Evolutionary conservation across 805 yeast species (phyloP).

Genomic region (Jamesozyma gamospora): DNA sequence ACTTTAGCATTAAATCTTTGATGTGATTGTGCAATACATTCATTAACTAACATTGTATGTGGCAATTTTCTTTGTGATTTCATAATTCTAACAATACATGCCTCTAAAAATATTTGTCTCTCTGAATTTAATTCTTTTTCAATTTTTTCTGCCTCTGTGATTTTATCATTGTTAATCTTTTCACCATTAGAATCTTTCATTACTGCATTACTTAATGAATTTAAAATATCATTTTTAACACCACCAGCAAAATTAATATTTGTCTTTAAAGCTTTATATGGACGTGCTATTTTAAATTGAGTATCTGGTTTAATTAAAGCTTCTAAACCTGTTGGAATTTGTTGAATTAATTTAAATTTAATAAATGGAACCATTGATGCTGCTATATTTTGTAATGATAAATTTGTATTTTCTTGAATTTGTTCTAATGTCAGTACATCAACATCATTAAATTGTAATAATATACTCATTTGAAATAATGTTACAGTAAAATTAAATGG

Average conservation of each 20-base stretch:
- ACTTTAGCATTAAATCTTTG: constrained; percentile 75
- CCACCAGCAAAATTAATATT: constrained; percentile 70
- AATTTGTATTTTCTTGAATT: constrained; percentile 56
- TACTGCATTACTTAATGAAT: constrained; percentile 8
- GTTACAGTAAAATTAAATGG: constrained; percentile 77
- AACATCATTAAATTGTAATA: constrained; percentile 72
- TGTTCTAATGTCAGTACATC: constrained; percentile 39
- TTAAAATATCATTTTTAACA: constrained; percentile 34
- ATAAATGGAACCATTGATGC: constrained; percentile 73
- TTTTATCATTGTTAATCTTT: constrained; percentile 44
- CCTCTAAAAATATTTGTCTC: constrained; percentile 75
- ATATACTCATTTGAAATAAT: constrained; percentile 75
- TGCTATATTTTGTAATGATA: constrained; percentile 54
- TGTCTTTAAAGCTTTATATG: constrained; percentile 75
- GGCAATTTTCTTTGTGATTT: constrained; percentile 75
- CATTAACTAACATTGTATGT: constrained; percentile 75
- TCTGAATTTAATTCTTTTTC: constrained; percentile 79
- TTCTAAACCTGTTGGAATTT: constrained; percentile 54
- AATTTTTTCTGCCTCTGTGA: constrained; percentile 44
- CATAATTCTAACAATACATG: constrained; percentile 94
- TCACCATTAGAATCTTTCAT: constrained; percentile 12
- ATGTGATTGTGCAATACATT: constrained; percentile 77
- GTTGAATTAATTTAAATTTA: constrained; percentile 64
- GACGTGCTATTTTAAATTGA: constrained; percentile 58
- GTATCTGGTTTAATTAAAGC: constrained; percentile 44